These are phyloP conservation scores for Didymellaceae sp. DNA, from an alignment of 2,329 filamentous ascomycete species.

Conservation along the genomic window DNA sequence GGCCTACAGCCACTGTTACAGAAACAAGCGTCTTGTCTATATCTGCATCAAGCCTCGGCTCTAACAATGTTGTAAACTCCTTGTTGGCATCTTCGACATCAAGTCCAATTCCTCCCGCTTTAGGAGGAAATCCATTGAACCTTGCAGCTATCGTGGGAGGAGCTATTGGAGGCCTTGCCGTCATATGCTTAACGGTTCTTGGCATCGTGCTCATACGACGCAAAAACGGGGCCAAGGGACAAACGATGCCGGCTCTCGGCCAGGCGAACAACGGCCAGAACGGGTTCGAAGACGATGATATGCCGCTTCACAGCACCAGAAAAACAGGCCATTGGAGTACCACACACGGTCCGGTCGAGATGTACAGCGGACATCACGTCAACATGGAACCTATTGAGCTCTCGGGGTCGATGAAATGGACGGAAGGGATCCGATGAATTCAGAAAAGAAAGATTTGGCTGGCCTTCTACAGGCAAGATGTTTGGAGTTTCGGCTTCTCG, in stretches of 20 bases:
- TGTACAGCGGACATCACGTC: conserved; percentile 13
- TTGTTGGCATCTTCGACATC: conserved; percentile 2
- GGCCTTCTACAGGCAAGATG: too few species aligned
- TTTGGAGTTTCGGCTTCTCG: too few species aligned
- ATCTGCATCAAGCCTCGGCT: conserved; percentile 1
- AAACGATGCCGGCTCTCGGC: conserved; percentile 2
- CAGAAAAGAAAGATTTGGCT: too few species aligned
- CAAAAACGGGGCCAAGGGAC: conserved; percentile 8
- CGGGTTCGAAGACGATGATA: conserved; percentile 1
- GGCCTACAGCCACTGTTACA: conserved; percentile 4
- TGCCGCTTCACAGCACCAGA: background rate
- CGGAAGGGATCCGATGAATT: too few species aligned
- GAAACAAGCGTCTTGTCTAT: conserved; percentile 9
- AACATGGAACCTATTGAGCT: conserved; percentile 18
- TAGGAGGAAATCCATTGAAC: conserved; percentile 3
- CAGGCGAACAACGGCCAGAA: conserved; percentile 5
- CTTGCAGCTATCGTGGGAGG: conserved; percentile 20
- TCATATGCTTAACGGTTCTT: conserved; percentile 19
- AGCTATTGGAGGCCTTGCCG: conserved; percentile 8
- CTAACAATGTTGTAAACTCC: conserved; percentile 1
- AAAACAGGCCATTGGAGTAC: conserved; percentile 11
- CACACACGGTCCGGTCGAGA: conserved; percentile 16
- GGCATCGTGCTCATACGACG: conserved; percentile 19
- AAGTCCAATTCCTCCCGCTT: background rate
- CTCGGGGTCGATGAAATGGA: conserved; percentile 3